Evolutionary conservation across 441 rosid species (phyloP), one percentile per base, ranked within the genome.

Genomic region (Gossypium schwendimanii): DNA sequence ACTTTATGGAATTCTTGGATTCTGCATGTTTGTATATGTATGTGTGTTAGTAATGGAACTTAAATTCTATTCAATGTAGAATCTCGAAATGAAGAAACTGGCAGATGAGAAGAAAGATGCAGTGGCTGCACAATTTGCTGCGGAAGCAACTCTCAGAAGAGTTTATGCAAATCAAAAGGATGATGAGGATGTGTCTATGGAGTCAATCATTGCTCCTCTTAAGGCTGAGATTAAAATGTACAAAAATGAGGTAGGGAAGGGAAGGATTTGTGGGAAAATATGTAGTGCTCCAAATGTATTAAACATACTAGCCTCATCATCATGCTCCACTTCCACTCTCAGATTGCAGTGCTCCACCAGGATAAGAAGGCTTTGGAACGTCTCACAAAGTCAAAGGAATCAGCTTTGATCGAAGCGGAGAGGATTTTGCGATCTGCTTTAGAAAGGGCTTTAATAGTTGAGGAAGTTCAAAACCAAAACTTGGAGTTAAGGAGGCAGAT

Each of bases 341-440:
- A 69, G 97, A 78, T 95, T 77, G 89, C 85, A 52, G 81, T 76
- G 3, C 84, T 92, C 15, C 88, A 84, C 78, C 97, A 92, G 75
- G 95, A 95, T 80, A 92, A 87, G 71, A 92, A 85, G 85, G 99
- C 99, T 2, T 73, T 95, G 87, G 96, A 95, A 76, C 92, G 97
- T 12, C 91, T 86, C 11, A 92, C 89, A 11, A 95, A 87, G 81
- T 87, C 98, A 0, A 95, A 95, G 81, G 97, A 91, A 72, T 67
- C 73, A 0, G 96, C 99, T 49, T 81, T 95, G 75, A 82, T 92
- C 12, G 99, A 95, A 83, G 98, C 99, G 39, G 99, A 95, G 86
- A 80, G 79, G 71, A 95, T 92, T 63, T 71, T 95, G 78, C 74
- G 71, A 75, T 88, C 92, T 66, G 96, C 98, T 14, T 80, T 95